Percentiles rank a stretch among this genome's conserved stretches.
Conservation (phyloP, 2,329 filamentous ascomycete species). For the Hortaea sp. region DNA sequence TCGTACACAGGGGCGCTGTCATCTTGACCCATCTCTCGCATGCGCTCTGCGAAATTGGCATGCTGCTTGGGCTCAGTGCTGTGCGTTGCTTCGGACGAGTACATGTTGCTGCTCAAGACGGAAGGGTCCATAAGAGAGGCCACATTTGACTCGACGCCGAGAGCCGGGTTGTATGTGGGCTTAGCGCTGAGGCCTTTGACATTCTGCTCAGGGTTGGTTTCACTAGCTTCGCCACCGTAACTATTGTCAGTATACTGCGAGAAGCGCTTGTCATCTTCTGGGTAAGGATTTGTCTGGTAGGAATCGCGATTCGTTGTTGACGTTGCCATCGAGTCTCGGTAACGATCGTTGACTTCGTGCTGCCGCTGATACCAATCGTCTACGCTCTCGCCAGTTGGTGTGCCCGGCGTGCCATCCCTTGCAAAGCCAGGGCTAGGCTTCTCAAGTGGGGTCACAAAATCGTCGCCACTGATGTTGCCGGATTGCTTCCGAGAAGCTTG, state of each 20-base stretch:
- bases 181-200: constrained; percentile 60
- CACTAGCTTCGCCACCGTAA: constrained; percentile 27
- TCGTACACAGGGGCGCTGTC: constrained; percentile 17
- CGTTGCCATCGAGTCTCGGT: constrained; percentile 25
- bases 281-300: constrained; percentile 41
- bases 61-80: constrained; percentile 12
- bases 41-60: constrained; percentile 19
- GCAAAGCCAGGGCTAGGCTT: constrained; percentile 39
- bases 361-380: constrained; percentile 43
- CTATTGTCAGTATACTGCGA: constrained; percentile 47
- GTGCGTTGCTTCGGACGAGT: constrained; percentile 15
- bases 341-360: constrained; percentile 51
- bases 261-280: constrained; percentile 42
- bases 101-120: constrained; percentile 44
- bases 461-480: constrained; percentile 41
- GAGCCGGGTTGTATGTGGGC: constrained; percentile 60
- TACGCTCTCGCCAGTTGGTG: constrained; percentile 24
- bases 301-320: constrained; percentile 22
- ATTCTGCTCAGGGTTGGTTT: constrained; percentile 54
- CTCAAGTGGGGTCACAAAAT: constrained; percentile 19
- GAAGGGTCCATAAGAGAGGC: constrained; percentile 84
- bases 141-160: constrained; percentile 77
- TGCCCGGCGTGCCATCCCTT: constrained; percentile 27
- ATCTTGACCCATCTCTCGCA: constrained; percentile 16
- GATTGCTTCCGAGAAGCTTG: constrained; percentile 41